Evolutionary conservation across 1,139 yeast species (phyloP), one percentile per base, ranked within the genome.

Genomic region (Sugiyamaella sp.): DNA sequence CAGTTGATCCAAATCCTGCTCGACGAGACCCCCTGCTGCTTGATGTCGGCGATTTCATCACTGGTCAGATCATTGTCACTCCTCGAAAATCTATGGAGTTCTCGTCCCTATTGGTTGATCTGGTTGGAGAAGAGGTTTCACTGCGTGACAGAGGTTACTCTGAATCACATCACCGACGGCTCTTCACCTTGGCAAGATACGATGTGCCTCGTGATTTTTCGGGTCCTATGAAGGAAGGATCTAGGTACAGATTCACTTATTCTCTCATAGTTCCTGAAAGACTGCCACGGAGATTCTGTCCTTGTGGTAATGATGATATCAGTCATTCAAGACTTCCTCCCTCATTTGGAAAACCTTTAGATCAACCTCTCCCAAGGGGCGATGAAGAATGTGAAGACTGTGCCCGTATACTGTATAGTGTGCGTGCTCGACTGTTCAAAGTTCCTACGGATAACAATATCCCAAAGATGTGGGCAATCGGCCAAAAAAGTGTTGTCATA

Each of bases 191-290:
- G 22, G 60, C 57, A 2, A 55, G 55, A 10, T 57, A 59, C 38
- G 43, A 47, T 3, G 52, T 61, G 20, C 60, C 55, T 14, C 46
- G 38, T 6, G 56, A 57, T 16, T 57, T 59, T 33, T 61, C 65
- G 0, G 61, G 57, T 25, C 37, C 54, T 14, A 48, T 61, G 24
- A 49, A 43, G 17, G 52, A 55, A 38, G 65, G 65, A 1, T 54
- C 38, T 19, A 42, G 47, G 27, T 62, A 62, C 41, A 29, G 54
- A 5, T 58, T 61, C 40, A 45, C 56, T 6, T 62, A 52, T 39
- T 57, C 64, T 2, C 19, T 62, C 32, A 54, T 50, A 12, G 48
- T 62, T 2, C 65, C 65, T 1, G 57, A 53, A 17, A 14, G 16
- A 20, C 39, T 58, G 8, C 48, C 58, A 2, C 54, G 42, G 22